A percentile compares a stretch with the other conserved stretches of the same genome.
Evolutionary conservation across 805 yeast species (phyloP).

Genomic region (Maudiozyma pseudohumilis): DNA sequence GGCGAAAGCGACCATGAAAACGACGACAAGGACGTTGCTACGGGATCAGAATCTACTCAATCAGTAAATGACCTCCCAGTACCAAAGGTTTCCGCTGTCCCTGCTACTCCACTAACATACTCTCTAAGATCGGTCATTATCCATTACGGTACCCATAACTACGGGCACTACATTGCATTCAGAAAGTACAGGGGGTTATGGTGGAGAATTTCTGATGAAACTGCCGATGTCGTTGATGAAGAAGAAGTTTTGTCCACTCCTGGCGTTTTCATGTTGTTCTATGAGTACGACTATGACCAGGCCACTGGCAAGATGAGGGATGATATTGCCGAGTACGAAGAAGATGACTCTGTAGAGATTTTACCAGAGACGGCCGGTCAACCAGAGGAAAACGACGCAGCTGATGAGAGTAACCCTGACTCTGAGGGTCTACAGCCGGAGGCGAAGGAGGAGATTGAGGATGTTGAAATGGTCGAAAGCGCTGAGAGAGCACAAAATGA

Average conservation of each 20-base stretch:
- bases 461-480: too few species aligned
- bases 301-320: slow-evolving; percentile 25
- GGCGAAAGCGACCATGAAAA: slow-evolving; percentile 12
- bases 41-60: slow-evolving; percentile 7
- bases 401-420: not conserved
- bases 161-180: slow-evolving; percentile 93
- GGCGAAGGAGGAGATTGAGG: too few species aligned
- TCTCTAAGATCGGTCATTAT: slow-evolving; percentile 76
- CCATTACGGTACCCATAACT: slow-evolving; percentile 92
- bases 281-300: slow-evolving; percentile 46
- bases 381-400: not conserved
- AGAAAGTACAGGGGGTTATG: slow-evolving; percentile 74
- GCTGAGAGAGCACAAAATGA: too few species aligned
- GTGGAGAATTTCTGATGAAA: slow-evolving; percentile 95
- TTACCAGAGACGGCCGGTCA: slow-evolving; percentile 3
- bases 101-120: slow-evolving; percentile 45
- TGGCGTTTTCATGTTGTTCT: slow-evolving; percentile 89
- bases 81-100: slow-evolving; percentile 8
- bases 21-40: slow-evolving; percentile 2
- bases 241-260: slow-evolving; percentile 71
- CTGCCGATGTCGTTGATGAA: slow-evolving; percentile 70
- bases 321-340: slow-evolving; percentile 14
- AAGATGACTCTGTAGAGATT: slow-evolving; percentile 6
- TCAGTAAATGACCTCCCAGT: slow-evolving; percentile 8
- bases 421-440: not conserved